Percentiles rank a stretch among this genome's conserved stretches.
These are phyloP conservation scores for Halenospora varia DNA, from an alignment of 495 filamentous ascomycete genomes.

Conservation along the genomic window DNA sequence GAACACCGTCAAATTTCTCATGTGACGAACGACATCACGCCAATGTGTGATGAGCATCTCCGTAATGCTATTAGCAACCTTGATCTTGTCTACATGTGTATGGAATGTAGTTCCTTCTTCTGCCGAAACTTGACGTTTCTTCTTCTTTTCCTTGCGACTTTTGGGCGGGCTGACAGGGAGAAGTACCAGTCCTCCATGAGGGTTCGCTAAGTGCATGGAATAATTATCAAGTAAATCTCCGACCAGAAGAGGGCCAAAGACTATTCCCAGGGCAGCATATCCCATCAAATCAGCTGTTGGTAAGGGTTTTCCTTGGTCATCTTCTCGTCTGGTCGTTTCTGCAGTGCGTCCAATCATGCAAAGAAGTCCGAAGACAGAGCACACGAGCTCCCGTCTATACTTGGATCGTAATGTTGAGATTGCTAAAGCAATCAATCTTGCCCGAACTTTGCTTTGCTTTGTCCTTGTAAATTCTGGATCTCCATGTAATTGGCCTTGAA, in stretches of 20 bases:
- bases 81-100: slow-evolving; percentile 29
- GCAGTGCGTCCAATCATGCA: slow-evolving; percentile 49
- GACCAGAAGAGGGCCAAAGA: slow-evolving; percentile 61
- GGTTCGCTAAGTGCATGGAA: slow-evolving; percentile 30
- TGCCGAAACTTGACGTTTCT: slow-evolving; percentile 27
- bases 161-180: slow-evolving; percentile 25
- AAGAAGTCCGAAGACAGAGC: slow-evolving; percentile 61
- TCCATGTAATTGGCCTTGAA: slow-evolving; percentile 51
- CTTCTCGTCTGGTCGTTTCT: slow-evolving; percentile 43
- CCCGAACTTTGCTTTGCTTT: slow-evolving; percentile 48
- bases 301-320: slow-evolving; percentile 41
- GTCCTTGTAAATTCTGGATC: slow-evolving; percentile 44
- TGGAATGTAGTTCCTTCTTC: slow-evolving; percentile 23
- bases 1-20: slow-evolving; percentile 32
- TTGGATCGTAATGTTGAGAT: slow-evolving; percentile 51
- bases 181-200: slow-evolving; percentile 32
- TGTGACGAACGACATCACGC: slow-evolving; percentile 53
- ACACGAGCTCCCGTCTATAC: slow-evolving; percentile 58
- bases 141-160: slow-evolving; percentile 22
- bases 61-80: slow-evolving; percentile 47
- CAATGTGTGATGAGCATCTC: slow-evolving; percentile 58
- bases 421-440: slow-evolving; percentile 60
- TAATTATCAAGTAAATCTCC: slow-evolving; percentile 48
- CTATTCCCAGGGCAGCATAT: slow-evolving; percentile 56
- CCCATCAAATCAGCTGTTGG: slow-evolving; percentile 51